These are phyloP conservation scores for Didymosphaeria variabile DNA, from an alignment of 2,329 filamentous ascomycete species.

Conservation along the genomic window DNA sequence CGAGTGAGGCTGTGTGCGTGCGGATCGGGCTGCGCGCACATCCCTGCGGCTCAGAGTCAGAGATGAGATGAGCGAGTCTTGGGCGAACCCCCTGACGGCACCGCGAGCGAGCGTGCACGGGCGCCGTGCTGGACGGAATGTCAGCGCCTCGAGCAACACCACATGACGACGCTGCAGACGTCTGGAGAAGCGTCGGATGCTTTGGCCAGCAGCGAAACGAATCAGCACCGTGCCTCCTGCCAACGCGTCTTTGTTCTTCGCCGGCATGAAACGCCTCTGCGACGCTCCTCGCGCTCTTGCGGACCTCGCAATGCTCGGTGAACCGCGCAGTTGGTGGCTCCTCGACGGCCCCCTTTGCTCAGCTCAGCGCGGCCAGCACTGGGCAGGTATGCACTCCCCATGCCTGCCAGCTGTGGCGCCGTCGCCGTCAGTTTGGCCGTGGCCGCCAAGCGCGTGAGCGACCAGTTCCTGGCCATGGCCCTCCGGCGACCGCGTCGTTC, in stretches of 20 bases:
- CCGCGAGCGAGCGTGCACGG: constrained; percentile 9
- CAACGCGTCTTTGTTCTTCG: constrained; percentile 23
- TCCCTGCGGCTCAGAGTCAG: constrained; percentile 38
- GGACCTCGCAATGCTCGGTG: neutral
- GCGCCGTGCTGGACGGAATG: constrained; percentile 13
- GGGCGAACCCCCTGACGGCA: constrained; percentile 38
- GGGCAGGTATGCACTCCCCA: constrained; percentile 20
- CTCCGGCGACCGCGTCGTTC: constrained; percentile 7
- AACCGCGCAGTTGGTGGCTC: constrained; percentile 22
- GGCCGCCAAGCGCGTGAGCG: constrained; percentile 26
- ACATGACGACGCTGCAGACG: constrained; percentile 36
- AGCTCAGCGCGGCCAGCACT: constrained; percentile 24
- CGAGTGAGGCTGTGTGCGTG: constrained; percentile 47
- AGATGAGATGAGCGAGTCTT: constrained; percentile 37
- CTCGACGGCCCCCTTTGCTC: constrained; percentile 18
- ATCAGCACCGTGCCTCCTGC: constrained; percentile 31
- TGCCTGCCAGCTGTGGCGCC: constrained; percentile 15
- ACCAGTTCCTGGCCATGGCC: constrained; percentile 3
- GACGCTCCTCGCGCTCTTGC: constrained; percentile 27
- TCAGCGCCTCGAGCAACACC: constrained; percentile 21
- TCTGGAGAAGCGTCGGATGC: constrained; percentile 45
- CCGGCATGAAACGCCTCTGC: constrained; percentile 48
- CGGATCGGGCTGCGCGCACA: constrained; percentile 40
- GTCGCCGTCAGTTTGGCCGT: constrained; percentile 7
- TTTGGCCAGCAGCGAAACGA: constrained; percentile 43